Evolutionary conservation across 129 eudicot genomes (phyloP).

Genomic region (Daucus carota): DH1_v3.0 NC_030387.2:34405501-34406000

Average conservation of each 20-base stretch:
- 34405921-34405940: conserved; percentile 5
- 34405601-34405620: too few relatives aligned
- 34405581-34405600: too few relatives aligned
- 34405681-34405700: too few relatives aligned
- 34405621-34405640: too few relatives aligned
- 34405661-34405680: too few relatives aligned
- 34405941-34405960: conserved; percentile 5
- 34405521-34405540: too few relatives aligned
- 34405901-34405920: background rate
- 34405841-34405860: background rate
- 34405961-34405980: background rate
- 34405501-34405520: too few relatives aligned
- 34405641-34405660: too few relatives aligned
- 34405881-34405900: background rate
- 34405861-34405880: background rate
- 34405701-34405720: too few relatives aligned
- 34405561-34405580: too few relatives aligned
- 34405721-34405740: too few relatives aligned
- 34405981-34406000: background rate
- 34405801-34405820: background rate
- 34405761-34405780: background rate
- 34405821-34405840: background rate
- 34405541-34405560: too few relatives aligned
- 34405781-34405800: background rate
- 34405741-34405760: background rate